phyloP scores from a whole-genome alignment of 2,329 filamentous ascomycete species.

The Dryadomyces sulphureus region DNA sequence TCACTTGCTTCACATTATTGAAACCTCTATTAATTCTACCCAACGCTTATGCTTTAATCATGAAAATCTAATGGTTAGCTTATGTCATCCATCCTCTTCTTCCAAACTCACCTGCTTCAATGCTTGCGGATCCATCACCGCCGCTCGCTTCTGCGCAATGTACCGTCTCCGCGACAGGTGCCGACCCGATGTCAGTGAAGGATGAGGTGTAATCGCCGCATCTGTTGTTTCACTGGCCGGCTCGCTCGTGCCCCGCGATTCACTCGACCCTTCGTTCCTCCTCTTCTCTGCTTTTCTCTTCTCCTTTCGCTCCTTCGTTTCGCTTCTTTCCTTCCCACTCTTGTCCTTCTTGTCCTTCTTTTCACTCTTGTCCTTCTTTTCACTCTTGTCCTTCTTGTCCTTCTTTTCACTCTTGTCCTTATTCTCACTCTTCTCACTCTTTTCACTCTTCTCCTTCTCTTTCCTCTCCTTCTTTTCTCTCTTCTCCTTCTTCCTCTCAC shows the following conservation, averaged over 20 bases:
- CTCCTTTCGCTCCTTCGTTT: constrained; percentile 18
- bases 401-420: constrained; percentile 19
- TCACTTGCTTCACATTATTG: too few species aligned
- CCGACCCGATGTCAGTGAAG: constrained; percentile 33
- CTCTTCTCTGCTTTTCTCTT: constrained; percentile 7
- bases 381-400: constrained; percentile 17
- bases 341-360: constrained; percentile 14
- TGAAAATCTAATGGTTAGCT: constrained; percentile 9
- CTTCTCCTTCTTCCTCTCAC: constrained; percentile 19
- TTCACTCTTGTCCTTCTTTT: constrained; percentile 10
- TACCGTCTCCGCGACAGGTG: constrained; percentile 67
- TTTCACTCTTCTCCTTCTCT: constrained; percentile 28
- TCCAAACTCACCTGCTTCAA: constrained; percentile 59
- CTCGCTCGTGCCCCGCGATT: constrained; percentile 22
- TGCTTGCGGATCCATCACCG: constrained; percentile 65
- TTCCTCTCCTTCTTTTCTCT: constrained; percentile 13
- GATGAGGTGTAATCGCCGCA: too few species aligned
- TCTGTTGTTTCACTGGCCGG: constrained; percentile 17
- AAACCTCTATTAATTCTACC: not conserved
- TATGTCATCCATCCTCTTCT: not conserved
- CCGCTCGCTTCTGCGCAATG: constrained; percentile 78
- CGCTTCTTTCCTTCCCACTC: constrained; percentile 16
- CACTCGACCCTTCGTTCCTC: constrained; percentile 20
- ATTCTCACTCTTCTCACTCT: constrained; percentile 20
- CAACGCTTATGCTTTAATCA: constrained; percentile 10